A percentile compares a stretch with the other conserved stretches of the same genome.
Evolutionary conservation across 306 rosid species (phyloP).

Genomic region (Cucurbita moschata): DNA sequence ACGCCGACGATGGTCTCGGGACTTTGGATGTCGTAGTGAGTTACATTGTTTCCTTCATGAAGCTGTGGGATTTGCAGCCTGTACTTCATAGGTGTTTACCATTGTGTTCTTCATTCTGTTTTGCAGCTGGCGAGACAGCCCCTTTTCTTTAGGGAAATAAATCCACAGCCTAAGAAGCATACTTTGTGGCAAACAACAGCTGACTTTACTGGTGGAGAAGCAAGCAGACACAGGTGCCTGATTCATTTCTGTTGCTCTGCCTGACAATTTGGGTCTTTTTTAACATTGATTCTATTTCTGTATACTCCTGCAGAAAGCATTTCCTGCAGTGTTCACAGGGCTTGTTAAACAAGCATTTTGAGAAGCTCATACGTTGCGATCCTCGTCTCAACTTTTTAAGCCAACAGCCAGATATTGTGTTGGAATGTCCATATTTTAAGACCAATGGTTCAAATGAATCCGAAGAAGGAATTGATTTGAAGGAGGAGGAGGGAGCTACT

Average conservation of each 20-base stretch:
- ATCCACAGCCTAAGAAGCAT: constrained; percentile 85
- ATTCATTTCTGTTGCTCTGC: neutral
- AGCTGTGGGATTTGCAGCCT: neutral
- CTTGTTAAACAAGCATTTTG: constrained; percentile 61
- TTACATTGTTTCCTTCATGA: neutral
- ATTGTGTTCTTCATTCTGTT: neutral
- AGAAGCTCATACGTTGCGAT: constrained; percentile 80
- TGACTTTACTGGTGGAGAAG: constrained; percentile 74
- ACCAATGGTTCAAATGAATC: neutral
- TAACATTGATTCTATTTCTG: constrained; percentile 6
- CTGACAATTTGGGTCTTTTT: neutral
- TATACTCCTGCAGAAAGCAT: constrained; percentile 34
- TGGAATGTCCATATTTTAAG: constrained; percentile 54
- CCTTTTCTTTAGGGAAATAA: constrained; percentile 79
- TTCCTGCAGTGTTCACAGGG: constrained; percentile 81
- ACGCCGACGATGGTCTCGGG: constrained; percentile 48
- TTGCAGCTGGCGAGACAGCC: constrained; percentile 73
- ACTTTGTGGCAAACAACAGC: constrained; percentile 79
- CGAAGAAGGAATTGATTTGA: neutral
- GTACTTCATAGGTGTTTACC: no score
- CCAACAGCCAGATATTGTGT: constrained; percentile 49
- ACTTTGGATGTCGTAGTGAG: constrained; percentile 58
- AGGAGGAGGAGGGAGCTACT: constrained; percentile 23
- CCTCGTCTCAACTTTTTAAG: constrained; percentile 58
- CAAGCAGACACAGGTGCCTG: constrained; percentile 43